A percentile compares a stretch with the other conserved stretches of the same genome.
These are phyloP conservation scores for Oryza meridionalis DNA, from an alignment of 176 grass and related monocot genomes.

Conservation along the genomic window DNA sequence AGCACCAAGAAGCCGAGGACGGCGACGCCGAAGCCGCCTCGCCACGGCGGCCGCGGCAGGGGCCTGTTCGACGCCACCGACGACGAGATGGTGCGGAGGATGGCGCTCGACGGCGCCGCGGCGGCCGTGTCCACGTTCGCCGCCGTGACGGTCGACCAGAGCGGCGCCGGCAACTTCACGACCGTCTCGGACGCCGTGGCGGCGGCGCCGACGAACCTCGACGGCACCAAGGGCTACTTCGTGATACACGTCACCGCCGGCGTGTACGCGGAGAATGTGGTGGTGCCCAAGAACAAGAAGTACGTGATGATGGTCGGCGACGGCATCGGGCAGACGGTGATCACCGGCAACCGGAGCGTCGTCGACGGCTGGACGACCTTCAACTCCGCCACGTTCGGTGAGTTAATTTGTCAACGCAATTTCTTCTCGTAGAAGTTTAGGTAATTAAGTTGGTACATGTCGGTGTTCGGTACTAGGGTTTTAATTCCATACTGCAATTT, in stretches of 20 bases:
- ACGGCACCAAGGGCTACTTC: slow-evolving; percentile 64
- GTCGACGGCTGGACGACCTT: slow-evolving; percentile 94
- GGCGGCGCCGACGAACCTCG: slow-evolving; percentile 61
- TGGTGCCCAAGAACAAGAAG: slow-evolving; percentile 75
- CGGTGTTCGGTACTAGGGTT: not conserved
- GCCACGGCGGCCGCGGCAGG: slow-evolving; percentile 45
- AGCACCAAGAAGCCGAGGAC: slow-evolving; percentile 30
- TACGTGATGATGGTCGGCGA: slow-evolving; percentile 92
- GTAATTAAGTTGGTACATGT: not conserved
- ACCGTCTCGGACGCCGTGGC: slow-evolving; percentile 63
- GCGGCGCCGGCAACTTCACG: slow-evolving; percentile 71
- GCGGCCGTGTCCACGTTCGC: slow-evolving; percentile 49
- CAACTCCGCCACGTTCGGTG: slow-evolving; percentile 91
- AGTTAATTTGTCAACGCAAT: not conserved
- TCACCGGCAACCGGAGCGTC: slow-evolving; percentile 75
- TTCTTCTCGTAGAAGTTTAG: not conserved
- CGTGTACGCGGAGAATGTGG: slow-evolving; percentile 85
- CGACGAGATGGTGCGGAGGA: slow-evolving; percentile 51
- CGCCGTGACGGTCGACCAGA: slow-evolving; percentile 66
- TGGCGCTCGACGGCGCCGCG: slow-evolving; percentile 32
- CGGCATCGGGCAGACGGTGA: slow-evolving; percentile 80
- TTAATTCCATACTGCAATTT: not conserved
- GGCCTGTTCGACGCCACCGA: slow-evolving; percentile 57
- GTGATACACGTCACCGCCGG: slow-evolving; percentile 74
- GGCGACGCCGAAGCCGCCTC: slow-evolving; percentile 29